phyloP scores from a whole-genome alignment of 345 rosid genomes.

The Eutrema yunnanense region DNA sequence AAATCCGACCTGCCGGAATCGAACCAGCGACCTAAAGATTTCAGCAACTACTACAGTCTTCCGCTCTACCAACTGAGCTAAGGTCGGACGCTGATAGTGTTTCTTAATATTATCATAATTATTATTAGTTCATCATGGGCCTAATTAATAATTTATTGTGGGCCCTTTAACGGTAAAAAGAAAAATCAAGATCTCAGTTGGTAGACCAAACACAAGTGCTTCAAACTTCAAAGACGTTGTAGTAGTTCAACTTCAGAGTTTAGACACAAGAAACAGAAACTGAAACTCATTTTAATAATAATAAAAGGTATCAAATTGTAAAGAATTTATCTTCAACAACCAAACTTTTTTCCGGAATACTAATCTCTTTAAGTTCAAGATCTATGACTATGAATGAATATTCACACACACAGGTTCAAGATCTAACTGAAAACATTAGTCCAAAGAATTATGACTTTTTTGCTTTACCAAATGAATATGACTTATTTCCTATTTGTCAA shows the following conservation, averaged over 20 bases:
- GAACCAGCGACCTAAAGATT: constrained; percentile 70
- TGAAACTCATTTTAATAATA: neutral
- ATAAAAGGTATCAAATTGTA: neutral
- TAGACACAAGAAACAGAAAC: neutral
- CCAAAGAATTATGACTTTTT: neutral
- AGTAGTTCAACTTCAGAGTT: neutral
- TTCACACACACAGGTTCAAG: neutral
- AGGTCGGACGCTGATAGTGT: constrained; percentile 38
- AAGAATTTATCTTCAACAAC: neutral
- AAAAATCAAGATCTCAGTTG: neutral
- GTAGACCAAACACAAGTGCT: neutral
- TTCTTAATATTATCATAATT: neutral
- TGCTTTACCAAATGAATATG: neutral
- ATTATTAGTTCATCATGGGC: neutral
- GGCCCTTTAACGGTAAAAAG: neutral
- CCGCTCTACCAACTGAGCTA: constrained; percentile 98
- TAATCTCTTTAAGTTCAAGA: neutral
- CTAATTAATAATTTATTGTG: neutral
- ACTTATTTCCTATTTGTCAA: neutral
- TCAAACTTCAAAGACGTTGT: neutral
- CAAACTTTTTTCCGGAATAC: neutral
- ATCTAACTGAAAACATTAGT: neutral
- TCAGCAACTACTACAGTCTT: constrained; percentile 63
- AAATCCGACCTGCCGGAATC: constrained; percentile 28
- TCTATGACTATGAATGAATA: too few relatives aligned